phyloP scores from a whole-genome alignment of 441 rosid genomes.

The Populus hybrid region DNA sequence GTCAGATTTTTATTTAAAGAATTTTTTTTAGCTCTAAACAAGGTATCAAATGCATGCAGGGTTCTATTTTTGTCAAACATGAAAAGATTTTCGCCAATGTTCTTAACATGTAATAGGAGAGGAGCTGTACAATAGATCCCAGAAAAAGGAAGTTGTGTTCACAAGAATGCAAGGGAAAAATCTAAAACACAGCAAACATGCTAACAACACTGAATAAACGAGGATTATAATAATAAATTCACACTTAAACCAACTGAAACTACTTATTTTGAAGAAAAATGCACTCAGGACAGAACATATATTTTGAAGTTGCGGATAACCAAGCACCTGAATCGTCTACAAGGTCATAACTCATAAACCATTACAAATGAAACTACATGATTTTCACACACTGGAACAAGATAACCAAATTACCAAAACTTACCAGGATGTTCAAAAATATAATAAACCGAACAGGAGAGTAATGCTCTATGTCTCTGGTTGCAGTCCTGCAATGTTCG shows the following conservation, averaged over 20 bases:
- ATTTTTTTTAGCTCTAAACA: slow-evolving; percentile 6
- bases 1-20: background rate
- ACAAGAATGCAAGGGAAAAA: slow-evolving; percentile 1
- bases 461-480: background rate
- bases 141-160: background rate
- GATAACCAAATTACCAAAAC: background rate
- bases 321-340: background rate
- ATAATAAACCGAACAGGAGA: slow-evolving; percentile 3
- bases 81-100: background rate
- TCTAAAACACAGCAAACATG: background rate
- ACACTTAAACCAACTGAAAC: background rate
- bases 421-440: slow-evolving; percentile 13
- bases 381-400: background rate
- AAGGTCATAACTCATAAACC: background rate
- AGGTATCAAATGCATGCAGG: background rate
- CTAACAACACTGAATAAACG: background rate
- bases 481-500: slow-evolving; percentile 33
- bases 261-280: background rate
- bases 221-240: background rate
- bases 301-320: background rate
- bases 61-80: background rate
- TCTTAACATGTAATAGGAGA: background rate
- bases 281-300: background rate
- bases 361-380: no score
- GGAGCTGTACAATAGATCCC: background rate